These are phyloP conservation scores for Curvularia sp. DNA, from an alignment of 2,329 filamentous ascomycete species.

Conservation along the genomic window DNA sequence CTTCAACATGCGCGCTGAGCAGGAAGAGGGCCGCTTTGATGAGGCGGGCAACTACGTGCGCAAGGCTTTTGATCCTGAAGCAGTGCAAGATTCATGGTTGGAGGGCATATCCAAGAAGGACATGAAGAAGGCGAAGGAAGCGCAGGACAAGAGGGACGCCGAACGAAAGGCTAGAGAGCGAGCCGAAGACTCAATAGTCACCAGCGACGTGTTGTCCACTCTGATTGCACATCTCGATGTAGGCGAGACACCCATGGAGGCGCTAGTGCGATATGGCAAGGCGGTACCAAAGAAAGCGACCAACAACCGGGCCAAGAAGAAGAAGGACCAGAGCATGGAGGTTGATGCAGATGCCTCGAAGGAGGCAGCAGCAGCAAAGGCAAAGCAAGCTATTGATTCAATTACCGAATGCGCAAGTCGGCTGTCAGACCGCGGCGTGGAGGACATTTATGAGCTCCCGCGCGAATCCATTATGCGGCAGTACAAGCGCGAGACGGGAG, in stretches of 20 bases:
- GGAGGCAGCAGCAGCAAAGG: slow-evolving; percentile 71
- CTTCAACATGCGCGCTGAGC: slow-evolving; percentile 90
- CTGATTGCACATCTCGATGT: slow-evolving; percentile 77
- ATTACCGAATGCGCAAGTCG: slow-evolving; percentile 92
- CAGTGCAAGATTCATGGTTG: slow-evolving; percentile 89
- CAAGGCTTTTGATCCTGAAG: slow-evolving; percentile 87
- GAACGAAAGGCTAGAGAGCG: slow-evolving; percentile 75
- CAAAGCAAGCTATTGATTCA: slow-evolving; percentile 76
- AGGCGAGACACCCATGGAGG: slow-evolving; percentile 87
- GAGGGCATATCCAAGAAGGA: slow-evolving; percentile 93
- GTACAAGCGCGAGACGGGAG: slow-evolving; percentile 84
- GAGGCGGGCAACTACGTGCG: slow-evolving; percentile 89
- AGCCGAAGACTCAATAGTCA: slow-evolving; percentile 76
- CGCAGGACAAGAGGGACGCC: slow-evolving; percentile 82
- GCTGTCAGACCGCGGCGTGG: slow-evolving; percentile 79
- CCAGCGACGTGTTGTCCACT: slow-evolving; percentile 73
- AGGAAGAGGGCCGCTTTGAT: slow-evolving; percentile 93
- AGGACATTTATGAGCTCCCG: slow-evolving; percentile 91
- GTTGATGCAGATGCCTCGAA: slow-evolving; percentile 66
- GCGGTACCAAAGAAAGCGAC: slow-evolving; percentile 59
- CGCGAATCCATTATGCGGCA: slow-evolving; percentile 83
- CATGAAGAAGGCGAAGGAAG: slow-evolving; percentile 85
- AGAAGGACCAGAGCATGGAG: slow-evolving; percentile 68
- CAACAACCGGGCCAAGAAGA: slow-evolving; percentile 55
- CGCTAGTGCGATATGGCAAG: slow-evolving; percentile 80